These are phyloP conservation scores for Xylaria grammica DNA, from an alignment of 495 filamentous ascomycete genomes.

Conservation along the genomic window DNA sequence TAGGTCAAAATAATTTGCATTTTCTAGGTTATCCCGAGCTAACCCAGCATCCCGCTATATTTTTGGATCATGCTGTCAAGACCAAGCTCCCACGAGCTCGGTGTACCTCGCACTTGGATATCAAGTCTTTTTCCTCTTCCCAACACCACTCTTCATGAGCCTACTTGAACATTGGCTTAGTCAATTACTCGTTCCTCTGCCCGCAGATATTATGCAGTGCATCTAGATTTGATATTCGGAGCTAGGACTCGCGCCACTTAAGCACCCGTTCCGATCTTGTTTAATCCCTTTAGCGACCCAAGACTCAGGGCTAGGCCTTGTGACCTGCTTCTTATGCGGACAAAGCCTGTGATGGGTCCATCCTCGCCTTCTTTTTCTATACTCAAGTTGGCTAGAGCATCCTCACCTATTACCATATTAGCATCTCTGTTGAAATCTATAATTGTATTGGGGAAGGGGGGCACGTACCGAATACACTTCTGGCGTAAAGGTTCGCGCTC, in stretches of 20 bases:
- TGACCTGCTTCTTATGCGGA: slow-evolving; percentile 95
- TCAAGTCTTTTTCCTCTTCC: slow-evolving; percentile 32
- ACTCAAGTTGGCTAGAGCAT: slow-evolving; percentile 95
- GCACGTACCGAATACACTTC: slow-evolving; percentile 97
- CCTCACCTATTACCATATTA: slow-evolving; percentile 76
- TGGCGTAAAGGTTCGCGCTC: slow-evolving; percentile 95
- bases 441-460: background rate
- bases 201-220: slow-evolving; percentile 3
- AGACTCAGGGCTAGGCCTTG: slow-evolving; percentile 95
- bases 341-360: slow-evolving; percentile 96
- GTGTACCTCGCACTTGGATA: slow-evolving; percentile 21
- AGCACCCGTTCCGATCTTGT: slow-evolving; percentile 69
- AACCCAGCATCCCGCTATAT: slow-evolving; percentile 28
- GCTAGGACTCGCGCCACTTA: slow-evolving; percentile 25
- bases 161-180: slow-evolving; percentile 4
- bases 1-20: slow-evolving; percentile 31
- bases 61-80: slow-evolving; percentile 27
- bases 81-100: slow-evolving; percentile 18
- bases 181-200: slow-evolving; percentile 2
- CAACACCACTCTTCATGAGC: slow-evolving; percentile 16
- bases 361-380: slow-evolving; percentile 97
- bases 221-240: background rate
- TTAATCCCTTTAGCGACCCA: slow-evolving; percentile 92
- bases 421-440: background rate
- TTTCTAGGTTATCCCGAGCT: slow-evolving; percentile 34